Evolutionary conservation across 2,329 filamentous ascomycete species (phyloP), one percentile per base, ranked within the genome.

Genomic region (Penicillium sp.): DNA sequence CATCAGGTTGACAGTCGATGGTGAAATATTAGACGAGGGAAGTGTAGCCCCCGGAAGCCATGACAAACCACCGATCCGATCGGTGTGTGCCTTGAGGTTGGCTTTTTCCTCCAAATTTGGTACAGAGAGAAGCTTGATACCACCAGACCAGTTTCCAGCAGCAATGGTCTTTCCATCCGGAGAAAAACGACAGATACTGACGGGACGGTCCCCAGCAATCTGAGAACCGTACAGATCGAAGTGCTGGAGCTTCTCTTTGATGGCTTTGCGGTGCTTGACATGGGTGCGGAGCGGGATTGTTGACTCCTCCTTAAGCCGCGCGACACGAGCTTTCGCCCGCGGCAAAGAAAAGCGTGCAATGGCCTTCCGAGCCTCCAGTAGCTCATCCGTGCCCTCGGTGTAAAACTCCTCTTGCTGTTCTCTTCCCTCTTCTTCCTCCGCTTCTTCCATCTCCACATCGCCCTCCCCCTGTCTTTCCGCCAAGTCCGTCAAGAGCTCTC

Each of bases 221-320:
- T 99, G 94, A 68, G 90, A 95, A 16, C 90, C 95, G 68, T 94
- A 94, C 15, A 99, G 81, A 66, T 97, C 93, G 61, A 96, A 95
- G 1, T 81, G 87, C 60, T 87, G 81, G 28, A 99, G 73, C 52
- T 84, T 83, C 61, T 95, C 89, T 74, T 95, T 96, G 70, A 97
- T 81, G 24, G 85, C 84, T 70, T 95, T 96, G 52, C 94, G 85
- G 69, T 95, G 91, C 65, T 93, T 94, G 69, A 96, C 88, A 67
- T 99, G 94, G 4, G 89, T 94, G 58, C 91, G 85, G 47, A 97
- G 77, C 1, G 90, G 86, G 60, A 97, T 96, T 0, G 82, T 85
- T 21, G 90, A 85, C 70, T 97, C 94, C 53, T 82, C 78, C 65
- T 87, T 89, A 69, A 96, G 90, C 61, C 87, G 87, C 18, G 83